phyloP scores from a whole-genome alignment of 805 yeast species.

The Hanseniaspora thailandica region DNA sequence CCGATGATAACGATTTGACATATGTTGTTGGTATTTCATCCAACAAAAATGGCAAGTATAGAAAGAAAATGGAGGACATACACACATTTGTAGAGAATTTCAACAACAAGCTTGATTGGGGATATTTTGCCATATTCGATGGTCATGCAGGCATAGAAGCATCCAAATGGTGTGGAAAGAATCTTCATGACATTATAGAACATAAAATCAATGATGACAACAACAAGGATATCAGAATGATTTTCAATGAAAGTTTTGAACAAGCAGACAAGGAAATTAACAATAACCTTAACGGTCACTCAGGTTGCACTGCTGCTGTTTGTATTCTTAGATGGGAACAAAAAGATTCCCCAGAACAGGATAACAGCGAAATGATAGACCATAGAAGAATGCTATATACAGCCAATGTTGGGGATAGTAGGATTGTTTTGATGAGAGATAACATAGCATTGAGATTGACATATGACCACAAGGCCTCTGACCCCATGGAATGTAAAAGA shows the following conservation, averaged over 20 bases:
- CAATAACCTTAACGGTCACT: constrained; percentile 50
- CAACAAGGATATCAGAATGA: constrained; percentile 47
- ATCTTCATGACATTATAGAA: constrained; percentile 60
- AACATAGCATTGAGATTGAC: constrained; percentile 68
- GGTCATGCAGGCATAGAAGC: constrained; percentile 94
- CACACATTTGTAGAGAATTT: constrained; percentile 87
- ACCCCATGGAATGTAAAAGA: constrained; percentile 61
- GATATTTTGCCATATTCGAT: constrained; percentile 88
- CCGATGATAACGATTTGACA: constrained; percentile 36
- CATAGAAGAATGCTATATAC: constrained; percentile 74
- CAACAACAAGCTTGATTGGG: constrained; percentile 85
- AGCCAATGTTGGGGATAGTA: constrained; percentile 89
- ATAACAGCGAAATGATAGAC: constrained; percentile 24
- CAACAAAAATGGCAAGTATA: constrained; percentile 64
- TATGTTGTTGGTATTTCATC: constrained; percentile 88
- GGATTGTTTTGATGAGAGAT: constrained; percentile 66
- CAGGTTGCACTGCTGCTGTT: constrained; percentile 94
- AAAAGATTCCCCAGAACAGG: constrained; percentile 17
- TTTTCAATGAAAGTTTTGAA: constrained; percentile 56
- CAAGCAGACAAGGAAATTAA: constrained; percentile 63
- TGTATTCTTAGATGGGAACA: constrained; percentile 80
- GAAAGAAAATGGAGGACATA: constrained; percentile 92
- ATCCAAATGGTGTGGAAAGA: constrained; percentile 89
- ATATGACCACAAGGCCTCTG: constrained; percentile 90
- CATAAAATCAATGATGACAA: constrained; percentile 40